Conservation (phyloP, 2,329 filamentous ascomycete genomes). For the Kalmusia sp. region DNA sequence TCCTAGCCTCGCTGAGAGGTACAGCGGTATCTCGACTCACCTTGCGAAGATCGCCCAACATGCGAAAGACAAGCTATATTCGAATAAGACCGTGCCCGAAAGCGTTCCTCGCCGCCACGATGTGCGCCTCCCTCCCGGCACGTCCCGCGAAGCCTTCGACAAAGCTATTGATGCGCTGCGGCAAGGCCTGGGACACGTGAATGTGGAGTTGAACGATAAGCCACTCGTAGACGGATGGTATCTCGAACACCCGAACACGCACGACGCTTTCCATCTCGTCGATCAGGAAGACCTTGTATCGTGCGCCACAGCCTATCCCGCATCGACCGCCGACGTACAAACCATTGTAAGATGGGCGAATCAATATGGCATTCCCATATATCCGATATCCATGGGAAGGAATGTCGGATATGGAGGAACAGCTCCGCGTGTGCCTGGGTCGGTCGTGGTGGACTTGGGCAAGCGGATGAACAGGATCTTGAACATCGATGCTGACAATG, state of each 20-base stretch:
- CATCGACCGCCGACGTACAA: conserved; percentile 55
- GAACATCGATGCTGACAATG: conserved; percentile 58
- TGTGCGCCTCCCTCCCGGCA: conserved; percentile 26
- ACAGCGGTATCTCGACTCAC: conserved; percentile 24
- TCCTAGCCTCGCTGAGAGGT: conserved; percentile 20
- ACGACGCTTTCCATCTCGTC: conserved; percentile 42
- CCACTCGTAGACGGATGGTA: conserved; percentile 30
- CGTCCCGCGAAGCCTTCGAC: conserved; percentile 23
- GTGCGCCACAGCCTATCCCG: conserved; percentile 50
- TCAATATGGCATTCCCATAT: conserved; percentile 55
- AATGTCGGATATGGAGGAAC: conserved; percentile 64
- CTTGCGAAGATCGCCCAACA: conserved; percentile 19
- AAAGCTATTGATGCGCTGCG: conserved; percentile 17
- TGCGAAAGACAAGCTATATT: conserved; percentile 24
- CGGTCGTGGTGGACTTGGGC: conserved; percentile 61
- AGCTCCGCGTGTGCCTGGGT: conserved; percentile 60
- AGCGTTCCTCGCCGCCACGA: conserved; percentile 19
- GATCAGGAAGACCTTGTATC: conserved; percentile 54
- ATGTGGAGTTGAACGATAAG: conserved; percentile 25
- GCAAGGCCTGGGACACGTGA: conserved; percentile 14
- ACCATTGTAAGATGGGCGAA: conserved; percentile 55
- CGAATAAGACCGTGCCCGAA: conserved; percentile 23
- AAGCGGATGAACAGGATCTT: conserved; percentile 61
- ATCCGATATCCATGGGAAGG: conserved; percentile 58
- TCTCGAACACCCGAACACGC: conserved; percentile 27